A percentile compares a stretch with the other conserved stretches of the same genome.
Evolutionary conservation across 441 rosid genomes (phyloP).

Genomic region (Pelargonium australe): DNA sequence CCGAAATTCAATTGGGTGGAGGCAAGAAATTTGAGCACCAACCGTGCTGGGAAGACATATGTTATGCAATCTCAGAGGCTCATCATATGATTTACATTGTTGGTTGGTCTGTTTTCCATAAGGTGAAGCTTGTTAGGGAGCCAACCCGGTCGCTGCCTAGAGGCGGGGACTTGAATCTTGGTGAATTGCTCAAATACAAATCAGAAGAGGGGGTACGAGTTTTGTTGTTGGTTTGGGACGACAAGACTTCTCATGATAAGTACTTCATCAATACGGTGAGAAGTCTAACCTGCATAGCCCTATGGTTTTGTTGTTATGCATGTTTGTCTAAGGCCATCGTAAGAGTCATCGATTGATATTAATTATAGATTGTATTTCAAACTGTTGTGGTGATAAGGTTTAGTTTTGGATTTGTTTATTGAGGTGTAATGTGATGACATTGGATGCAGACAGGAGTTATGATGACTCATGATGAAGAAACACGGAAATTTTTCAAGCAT

Average conservation of each 20-base stretch:
- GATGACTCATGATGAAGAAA: conserved; percentile 91
- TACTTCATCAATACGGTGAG: conserved; percentile 94
- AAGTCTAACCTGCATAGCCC: conserved; percentile 19
- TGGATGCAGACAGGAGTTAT: conserved; percentile 64
- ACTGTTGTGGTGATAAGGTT: too few relatives aligned
- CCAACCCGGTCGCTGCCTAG: conserved; percentile 36
- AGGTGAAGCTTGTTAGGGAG: conserved; percentile 68
- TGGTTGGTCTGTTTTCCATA: conserved; percentile 97
- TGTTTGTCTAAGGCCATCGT: too few relatives aligned
- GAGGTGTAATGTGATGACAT: background rate
- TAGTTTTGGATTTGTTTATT: background rate
- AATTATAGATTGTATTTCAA: conserved; percentile 83
- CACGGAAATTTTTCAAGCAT: conserved; percentile 76
- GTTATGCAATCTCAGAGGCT: conserved; percentile 72
- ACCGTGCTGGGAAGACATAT: conserved; percentile 86
- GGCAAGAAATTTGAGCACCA: conserved; percentile 73
- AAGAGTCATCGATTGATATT: conserved; percentile 45
- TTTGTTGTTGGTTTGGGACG: conserved; percentile 93
- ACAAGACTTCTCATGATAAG: conserved; percentile 82
- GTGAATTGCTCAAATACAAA: conserved; percentile 48
- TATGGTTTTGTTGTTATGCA: too few relatives aligned
- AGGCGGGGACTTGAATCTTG: conserved; percentile 40
- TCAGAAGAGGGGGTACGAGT: conserved; percentile 92
- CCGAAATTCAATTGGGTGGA: conserved; percentile 53
- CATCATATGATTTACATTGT: conserved; percentile 74